Base-by-base conservation (phyloP, 2,329 filamentous ascomycete genomes). In the Lomentospora prolificans region DNA sequence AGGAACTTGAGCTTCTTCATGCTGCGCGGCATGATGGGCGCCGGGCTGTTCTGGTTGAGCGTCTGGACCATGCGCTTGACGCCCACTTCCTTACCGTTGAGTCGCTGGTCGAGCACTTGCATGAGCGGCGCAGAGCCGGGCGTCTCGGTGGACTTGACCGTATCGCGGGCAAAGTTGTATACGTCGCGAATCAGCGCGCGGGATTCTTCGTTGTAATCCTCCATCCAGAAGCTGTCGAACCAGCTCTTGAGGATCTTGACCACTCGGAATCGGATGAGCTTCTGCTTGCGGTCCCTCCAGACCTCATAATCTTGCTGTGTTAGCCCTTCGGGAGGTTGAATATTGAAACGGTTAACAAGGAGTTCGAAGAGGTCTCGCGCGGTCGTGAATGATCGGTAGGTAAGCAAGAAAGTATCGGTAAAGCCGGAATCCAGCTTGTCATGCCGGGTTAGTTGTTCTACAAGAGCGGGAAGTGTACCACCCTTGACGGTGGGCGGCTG, bases 171-270 rank as follows among this genome's bases (percentile, higher is more conserved):
- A 68, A 99, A 99, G 27, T 84, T 84, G 72, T 91, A 90, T 8
- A 97, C 90, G 61, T 91, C 85, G 58, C 90, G 85, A 60, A 99
- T 89, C 41, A 99, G 77, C 61, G 90, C 83, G 68, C 84, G 89
- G 50, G 86, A 95, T 51, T 89, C 85, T 53, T 92, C 88, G 65
- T 85, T 91, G 60, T 86, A 85, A 51, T 90, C 88, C 67, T 99
- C 94, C 90, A 97, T 96, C 94, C 94, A 99, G 69, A 94, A 97
- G 63, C 87, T 91, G 67, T 97, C 94, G 62, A 99, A 94, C 94
- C 94, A 99, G 70, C 84, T 95, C 78, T 97, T 97, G 51, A 99
- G 75, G 60, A 96, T 97, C 65, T 97, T 99, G 61, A 99, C 90
- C 2, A 99, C 91, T 44, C 94, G 85, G 74, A 99, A 95, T 33